These are phyloP conservation scores for Arachis stenosperma DNA, from an alignment of 306 rosid genomes.

Conservation along the genomic window DNA sequence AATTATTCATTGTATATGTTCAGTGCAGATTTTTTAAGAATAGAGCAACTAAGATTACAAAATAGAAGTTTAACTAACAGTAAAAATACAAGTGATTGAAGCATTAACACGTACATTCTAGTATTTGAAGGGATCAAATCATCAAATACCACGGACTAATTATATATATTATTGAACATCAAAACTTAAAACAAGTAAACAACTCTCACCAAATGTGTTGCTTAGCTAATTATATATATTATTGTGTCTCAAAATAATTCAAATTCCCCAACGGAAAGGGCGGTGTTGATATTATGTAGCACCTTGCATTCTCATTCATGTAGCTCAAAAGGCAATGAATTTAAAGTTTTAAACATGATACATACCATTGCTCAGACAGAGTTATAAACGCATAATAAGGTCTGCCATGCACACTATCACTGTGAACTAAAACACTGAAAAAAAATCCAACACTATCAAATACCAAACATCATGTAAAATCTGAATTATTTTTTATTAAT, in stretches of 20 bases:
- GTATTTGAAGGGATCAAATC: conserved; percentile 28
- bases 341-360: conserved; percentile 25
- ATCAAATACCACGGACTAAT: conserved; percentile 21
- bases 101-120: conserved; percentile 28
- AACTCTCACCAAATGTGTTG: background rate
- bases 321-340: conserved; percentile 18
- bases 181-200: background rate
- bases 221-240: background rate
- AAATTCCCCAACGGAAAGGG: too few species aligned
- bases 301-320: conserved; percentile 1
- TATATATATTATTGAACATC: background rate
- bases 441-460: conserved; percentile 36
- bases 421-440: conserved; percentile 95
- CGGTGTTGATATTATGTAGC: too few species aligned
- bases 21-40: conserved; percentile 18
- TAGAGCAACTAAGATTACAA: conserved; percentile 20
- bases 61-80: conserved; percentile 7
- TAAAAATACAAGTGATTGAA: conserved; percentile 36
- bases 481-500: too few species aligned
- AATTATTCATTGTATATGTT: conserved; percentile 26
- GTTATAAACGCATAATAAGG: conserved; percentile 98
- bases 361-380: conserved; percentile 90
- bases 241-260: background rate
- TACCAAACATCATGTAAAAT: conserved; percentile 10
- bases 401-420: conserved; percentile 99